Evolutionary conservation across 2,329 filamentous ascomycete species (phyloP).

Genomic region (Alternaria angustiovoidea): DNA sequence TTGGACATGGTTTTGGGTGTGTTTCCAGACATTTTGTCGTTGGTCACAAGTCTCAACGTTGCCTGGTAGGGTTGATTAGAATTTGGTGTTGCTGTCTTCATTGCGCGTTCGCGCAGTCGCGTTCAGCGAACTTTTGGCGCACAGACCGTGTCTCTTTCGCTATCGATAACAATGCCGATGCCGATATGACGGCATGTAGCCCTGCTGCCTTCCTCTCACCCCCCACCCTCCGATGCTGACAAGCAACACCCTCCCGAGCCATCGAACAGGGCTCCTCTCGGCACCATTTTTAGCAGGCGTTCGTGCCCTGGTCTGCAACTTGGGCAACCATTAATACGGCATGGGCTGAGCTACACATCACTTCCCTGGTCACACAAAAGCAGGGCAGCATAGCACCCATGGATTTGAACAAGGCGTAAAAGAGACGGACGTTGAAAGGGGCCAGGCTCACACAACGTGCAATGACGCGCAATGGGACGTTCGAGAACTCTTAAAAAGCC

Average conservation of each 20-base stretch:
- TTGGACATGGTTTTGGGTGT: slow-evolving; percentile 77
- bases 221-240: not conserved
- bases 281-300: not conserved
- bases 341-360: not conserved
- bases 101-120: slow-evolving; percentile 15
- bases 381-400: not conserved
- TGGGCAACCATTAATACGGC: not conserved
- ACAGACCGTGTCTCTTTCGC: not conserved
- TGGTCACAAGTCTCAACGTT: not conserved
- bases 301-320: not conserved
- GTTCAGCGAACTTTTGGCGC: slow-evolving; percentile 13
- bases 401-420: not conserved
- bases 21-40: slow-evolving; percentile 37
- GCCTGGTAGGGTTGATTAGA: not conserved
- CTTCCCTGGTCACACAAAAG: not conserved
- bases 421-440: not conserved
- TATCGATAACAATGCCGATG: slow-evolving; percentile 8
- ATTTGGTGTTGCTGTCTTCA: not conserved
- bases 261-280: not conserved
- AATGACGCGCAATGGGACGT: not conserved
- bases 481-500: slow-evolving; percentile 1
- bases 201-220: not conserved
- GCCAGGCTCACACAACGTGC: not conserved
- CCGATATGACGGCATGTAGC: slow-evolving; percentile 1
- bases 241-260: not conserved